phyloP scores from a whole-genome alignment of 805 yeast genomes.

The Metschnikowia proteae region DNA sequence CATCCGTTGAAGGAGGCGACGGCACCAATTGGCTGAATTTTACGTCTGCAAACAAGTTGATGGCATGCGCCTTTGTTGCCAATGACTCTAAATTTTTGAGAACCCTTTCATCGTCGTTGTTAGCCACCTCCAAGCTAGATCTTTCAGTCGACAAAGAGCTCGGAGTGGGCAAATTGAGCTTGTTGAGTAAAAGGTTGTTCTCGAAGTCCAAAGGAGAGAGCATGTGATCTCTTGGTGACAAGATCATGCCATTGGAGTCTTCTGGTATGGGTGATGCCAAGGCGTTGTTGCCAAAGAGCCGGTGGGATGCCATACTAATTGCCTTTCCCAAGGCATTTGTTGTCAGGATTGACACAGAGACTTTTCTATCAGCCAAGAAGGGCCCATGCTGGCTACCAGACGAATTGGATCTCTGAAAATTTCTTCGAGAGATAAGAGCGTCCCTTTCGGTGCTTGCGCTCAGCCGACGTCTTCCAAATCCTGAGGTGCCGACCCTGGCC shows the following conservation, averaged over 20 bases:
- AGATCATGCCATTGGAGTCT: slow-evolving; percentile 2
- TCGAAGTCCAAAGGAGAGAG: slow-evolving; percentile 23
- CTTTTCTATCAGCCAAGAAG: slow-evolving; percentile 58
- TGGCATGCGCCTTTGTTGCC: slow-evolving; percentile 88
- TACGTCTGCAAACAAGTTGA: slow-evolving; percentile 84
- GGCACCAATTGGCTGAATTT: slow-evolving; percentile 85
- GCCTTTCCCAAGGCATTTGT: slow-evolving; percentile 88
- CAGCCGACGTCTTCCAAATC: slow-evolving; percentile 42
- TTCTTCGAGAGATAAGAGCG: slow-evolving; percentile 22
- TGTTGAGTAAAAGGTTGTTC: slow-evolving; percentile 33
- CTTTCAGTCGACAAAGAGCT: slow-evolving; percentile 21
- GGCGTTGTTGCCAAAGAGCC: slow-evolving; percentile 60
- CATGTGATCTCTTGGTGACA: slow-evolving; percentile 3
- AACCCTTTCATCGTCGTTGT: slow-evolving; percentile 32
- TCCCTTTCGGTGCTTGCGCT: slow-evolving; percentile 22
- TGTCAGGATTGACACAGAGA: slow-evolving; percentile 71
- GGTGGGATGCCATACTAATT: slow-evolving; percentile 78
- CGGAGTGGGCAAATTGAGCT: slow-evolving; percentile 29
- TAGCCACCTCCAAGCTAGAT: slow-evolving; percentile 15
- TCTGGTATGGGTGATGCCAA: slow-evolving; percentile 13
- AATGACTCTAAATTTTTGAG: slow-evolving; percentile 57
- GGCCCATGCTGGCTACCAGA: slow-evolving; percentile 56
- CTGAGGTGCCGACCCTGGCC: slow-evolving; percentile 56
- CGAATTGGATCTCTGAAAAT: slow-evolving; percentile 45
- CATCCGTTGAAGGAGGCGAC: slow-evolving; percentile 52